Evolutionary conservation across 106 monocot species (phyloP), one percentile per base, ranked within the genome.

Genomic region (Dendrobium huoshanense): DNA sequence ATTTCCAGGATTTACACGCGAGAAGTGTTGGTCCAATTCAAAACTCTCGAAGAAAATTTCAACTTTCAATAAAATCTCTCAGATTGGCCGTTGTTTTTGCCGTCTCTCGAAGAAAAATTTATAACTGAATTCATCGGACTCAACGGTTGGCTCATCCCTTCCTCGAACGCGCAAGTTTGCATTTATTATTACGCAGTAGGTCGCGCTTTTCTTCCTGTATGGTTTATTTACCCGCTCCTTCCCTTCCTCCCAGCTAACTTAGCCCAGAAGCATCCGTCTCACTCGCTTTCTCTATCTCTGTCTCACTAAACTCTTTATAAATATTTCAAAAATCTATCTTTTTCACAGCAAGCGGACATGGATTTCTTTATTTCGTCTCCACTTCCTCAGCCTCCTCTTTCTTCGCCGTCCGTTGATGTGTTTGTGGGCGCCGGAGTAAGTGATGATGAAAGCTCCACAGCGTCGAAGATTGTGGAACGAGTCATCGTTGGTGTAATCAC

Each of bases 401-500:
- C 74, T 44, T 44, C 27, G 33, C 24, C 49, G 22, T 27, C 17
- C n/a, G 49, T 1, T 13, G 74, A 42, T 20, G 43, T 3, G 20
- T 3, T 41, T 17, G 73, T 73, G 5, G 16, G 41, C 73, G 49
- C 31, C 2, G 54, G 67, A 45, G 59, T 72, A 74, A 27, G 10
- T 22, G 45, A 49, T 2, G 51, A 77, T 5, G 48, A 3, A 2
- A 41, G 80, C 67, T 78, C 85, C 58, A 49, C 75, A 29, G 86
- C 78, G 17, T 85, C 86, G 2, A 74, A 81, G 16, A 27, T 89
- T 11, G 72, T 82, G 27, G 80, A 84, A 41, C 81, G 82, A 55
- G 27, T 90, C 29, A 19, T 90, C 29, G 82, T 85, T 37, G 86
- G 55, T 11, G 22, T 88, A 18, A 18, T 90, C 48, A 90, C 89